These are phyloP conservation scores for Nitzschia inconspicua DNA, from an alignment of 108 stramenopile genomes.

Conservation along the genomic window DNA sequence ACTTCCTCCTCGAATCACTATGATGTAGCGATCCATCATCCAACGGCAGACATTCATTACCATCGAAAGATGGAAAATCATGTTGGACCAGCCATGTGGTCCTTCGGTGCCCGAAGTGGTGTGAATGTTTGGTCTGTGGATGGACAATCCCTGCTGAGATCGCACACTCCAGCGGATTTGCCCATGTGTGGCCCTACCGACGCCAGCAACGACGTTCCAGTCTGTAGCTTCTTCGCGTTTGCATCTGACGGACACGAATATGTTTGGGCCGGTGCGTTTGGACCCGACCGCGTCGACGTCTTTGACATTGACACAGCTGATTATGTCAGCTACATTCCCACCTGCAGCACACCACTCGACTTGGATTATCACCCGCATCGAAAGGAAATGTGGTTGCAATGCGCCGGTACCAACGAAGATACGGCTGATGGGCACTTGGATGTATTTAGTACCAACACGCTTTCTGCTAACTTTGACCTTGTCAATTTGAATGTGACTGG, in stretches of 20 bases:
- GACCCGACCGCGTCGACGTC: not conserved
- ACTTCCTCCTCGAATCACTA: too few relatives aligned
- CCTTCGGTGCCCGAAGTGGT: not conserved
- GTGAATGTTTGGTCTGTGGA: not conserved
- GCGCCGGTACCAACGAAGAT: not conserved
- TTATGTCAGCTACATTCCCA: constrained; percentile 5
- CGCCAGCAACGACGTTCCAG: not conserved
- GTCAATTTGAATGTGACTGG: not conserved
- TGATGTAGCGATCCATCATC: not conserved
- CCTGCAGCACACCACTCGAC: constrained; percentile 11
- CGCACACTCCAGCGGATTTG: not conserved
- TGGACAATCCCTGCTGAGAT: not conserved
- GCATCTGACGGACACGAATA: constrained; percentile 13
- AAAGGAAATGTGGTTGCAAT: constrained; percentile 24
- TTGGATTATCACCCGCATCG: constrained; percentile 23
- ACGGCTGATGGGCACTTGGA: constrained; percentile 6
- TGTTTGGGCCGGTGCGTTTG: constrained; percentile 9
- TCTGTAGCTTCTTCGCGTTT: not conserved
- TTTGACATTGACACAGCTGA: constrained; percentile 17
- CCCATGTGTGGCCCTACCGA: not conserved
- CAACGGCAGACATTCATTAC: not conserved
- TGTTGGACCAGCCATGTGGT: not conserved
- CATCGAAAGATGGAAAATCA: not conserved
- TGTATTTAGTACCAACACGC: constrained; percentile 9
- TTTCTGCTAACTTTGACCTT: not conserved